These are phyloP conservation scores for Coemansia sp. DNA, from an alignment of 192 early-diverging fungal species.

Conservation along the genomic window DNA sequence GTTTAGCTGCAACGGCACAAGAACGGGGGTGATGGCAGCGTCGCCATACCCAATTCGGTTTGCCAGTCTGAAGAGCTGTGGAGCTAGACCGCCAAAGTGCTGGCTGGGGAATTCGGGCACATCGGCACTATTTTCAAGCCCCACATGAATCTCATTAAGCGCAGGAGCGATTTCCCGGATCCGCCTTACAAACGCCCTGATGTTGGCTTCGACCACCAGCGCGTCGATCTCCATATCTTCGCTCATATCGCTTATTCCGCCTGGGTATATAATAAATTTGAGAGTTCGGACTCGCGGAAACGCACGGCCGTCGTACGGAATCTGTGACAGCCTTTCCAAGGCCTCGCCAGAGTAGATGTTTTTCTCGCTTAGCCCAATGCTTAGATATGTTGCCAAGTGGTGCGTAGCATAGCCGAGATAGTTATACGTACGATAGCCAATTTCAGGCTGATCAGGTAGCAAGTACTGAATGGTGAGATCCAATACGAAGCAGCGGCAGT, in stretches of 20 bases:
- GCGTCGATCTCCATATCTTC: too few relatives aligned
- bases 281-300: neutral
- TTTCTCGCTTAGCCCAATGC: neutral
- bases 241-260: neutral
- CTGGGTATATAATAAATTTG: neutral
- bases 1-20: too few relatives aligned
- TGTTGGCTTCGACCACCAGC: neutral
- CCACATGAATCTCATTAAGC: neutral
- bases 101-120: too few relatives aligned
- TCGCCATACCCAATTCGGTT: too few relatives aligned
- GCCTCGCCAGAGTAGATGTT: neutral
- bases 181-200: neutral
- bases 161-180: neutral
- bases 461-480: neutral
- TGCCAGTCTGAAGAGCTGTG: too few relatives aligned
- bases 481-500: neutral
- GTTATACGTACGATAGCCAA: neutral
- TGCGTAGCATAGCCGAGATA: neutral
- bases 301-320: neutral
- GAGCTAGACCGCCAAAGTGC: too few relatives aligned
- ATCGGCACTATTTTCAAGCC: neutral
- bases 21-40: too few relatives aligned
- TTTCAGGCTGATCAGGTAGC: neutral
- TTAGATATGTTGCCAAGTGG: neutral
- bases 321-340: neutral